Base-by-base conservation (phyloP, 306 rosid species). In the Trichosanthes cucumerina region DNA sequence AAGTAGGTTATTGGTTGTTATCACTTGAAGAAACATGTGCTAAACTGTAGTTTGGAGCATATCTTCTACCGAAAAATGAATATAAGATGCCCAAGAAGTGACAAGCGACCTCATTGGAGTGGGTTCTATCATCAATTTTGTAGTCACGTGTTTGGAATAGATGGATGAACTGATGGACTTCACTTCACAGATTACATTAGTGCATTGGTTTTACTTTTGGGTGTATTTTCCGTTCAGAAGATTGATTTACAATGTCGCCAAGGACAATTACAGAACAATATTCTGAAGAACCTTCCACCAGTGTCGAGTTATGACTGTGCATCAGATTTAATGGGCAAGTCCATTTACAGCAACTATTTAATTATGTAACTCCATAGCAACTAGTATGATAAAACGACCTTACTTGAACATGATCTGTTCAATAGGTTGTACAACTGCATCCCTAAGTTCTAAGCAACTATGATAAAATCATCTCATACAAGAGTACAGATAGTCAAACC, bases 401-500 rank as follows among this genome's bases (percentile, higher is more conserved):
- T n/a, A n/a, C n/a, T n/a, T n/a, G n/a, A n/a, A n/a, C n/a, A n/a
- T n/a, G n/a, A n/a, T n/a, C n/a, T n/a, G n/a, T n/a, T n/a, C n/a
- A n/a, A n/a, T n/a, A n/a, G n/a, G n/a, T n/a, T n/a, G n/a, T n/a
- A n/a, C n/a, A n/a, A n/a, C n/a, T n/a, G n/a, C n/a, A n/a, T n/a
- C n/a, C n/a, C n/a, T n/a, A n/a, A n/a, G n/a, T n/a, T n/a, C n/a
- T n/a, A n/a, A 73, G 23, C 14, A 15, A 73, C 60, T 49, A 26
- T 6, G 60, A 10, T 14, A 50, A 50, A 49, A 50, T n/a, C n/a
- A n/a, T 15, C 62, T 50, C 4, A 28, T 18, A n/a, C 6, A 7
- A 46, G 13, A 18, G 26, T 74, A 50, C 24, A 14, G 41, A 50
- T 31, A 18, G 46, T 1, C 84, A 84, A 84, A 96, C 99, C 99